Base-by-base conservation (phyloP, 176 grass and related monocot species). In the Lolium rigidum region DNA sequence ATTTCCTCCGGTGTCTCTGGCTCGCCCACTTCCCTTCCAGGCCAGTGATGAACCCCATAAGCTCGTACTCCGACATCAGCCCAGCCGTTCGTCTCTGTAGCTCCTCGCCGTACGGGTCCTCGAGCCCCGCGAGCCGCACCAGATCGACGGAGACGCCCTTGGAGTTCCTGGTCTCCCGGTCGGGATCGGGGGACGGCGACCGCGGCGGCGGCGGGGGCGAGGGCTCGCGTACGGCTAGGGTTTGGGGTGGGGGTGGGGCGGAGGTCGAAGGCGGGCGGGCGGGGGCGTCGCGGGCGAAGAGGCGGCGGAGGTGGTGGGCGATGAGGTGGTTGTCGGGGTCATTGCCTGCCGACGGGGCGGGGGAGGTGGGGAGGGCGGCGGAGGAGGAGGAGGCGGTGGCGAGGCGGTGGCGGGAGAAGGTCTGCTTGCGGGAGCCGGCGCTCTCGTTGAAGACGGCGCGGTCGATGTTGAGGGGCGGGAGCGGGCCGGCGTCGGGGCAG, bases 401-500 rank as follows among this genome's bases (percentile, higher is more conserved):
- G 69, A 97, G 80, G 88, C 92, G 94, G 87, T 48, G 89, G 70
- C 90, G 97, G 18, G 90, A 93, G 76, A 94, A 97, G 87, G 94
- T 97, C 78, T 99, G 94, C 86, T 93, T 97, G 46, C 94, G 94
- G 71, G 92, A 95, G 0, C 97, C 97, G 11, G 93, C 97, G 86
- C 97, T 98, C 92, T 98, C 97, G 71, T 98, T 98, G 88, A 98
- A 97, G 16, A 93, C 85, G 8, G 90, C 90, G 55, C 87, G 92
- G 87, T 97, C 89, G 89, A 94, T 97, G 80, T 92, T 99, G 41
- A 90, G 89, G 3, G 85, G 80, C 18, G 77, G 88, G 39, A 94
- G 76, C 9, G 86, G 83, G 50, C 75, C 85, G 31, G 84, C 88
- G 65, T 90, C 90, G 86, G 86, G 84, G 79, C 67, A 86, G 86